Conservation (phyloP, 164 flowering plant species). For the Litsea cubeba region DNA sequence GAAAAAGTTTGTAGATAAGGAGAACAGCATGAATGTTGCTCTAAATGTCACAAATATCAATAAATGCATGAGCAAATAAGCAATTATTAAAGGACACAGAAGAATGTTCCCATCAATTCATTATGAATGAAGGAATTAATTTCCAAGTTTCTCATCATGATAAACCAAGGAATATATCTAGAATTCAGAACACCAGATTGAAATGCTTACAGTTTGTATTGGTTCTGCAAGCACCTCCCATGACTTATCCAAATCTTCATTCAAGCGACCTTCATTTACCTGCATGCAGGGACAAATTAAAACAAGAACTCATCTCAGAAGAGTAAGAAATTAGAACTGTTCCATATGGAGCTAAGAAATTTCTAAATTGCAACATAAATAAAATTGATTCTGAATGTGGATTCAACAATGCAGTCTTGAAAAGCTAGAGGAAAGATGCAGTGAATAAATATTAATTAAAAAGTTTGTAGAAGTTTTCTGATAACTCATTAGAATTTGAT, state of each 20-base stretch:
- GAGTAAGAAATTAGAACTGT: neutral
- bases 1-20: neutral
- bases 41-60: neutral
- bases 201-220: conserved; percentile 77
- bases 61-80: neutral
- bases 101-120: neutral
- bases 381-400: too few species aligned
- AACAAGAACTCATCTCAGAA: neutral
- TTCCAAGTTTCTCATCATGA: neutral
- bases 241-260: conserved; percentile 65
- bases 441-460: too few species aligned
- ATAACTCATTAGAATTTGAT: neutral
- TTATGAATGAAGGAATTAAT: neutral
- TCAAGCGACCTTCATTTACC: conserved; percentile 79
- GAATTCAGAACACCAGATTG: neutral
- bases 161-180: neutral
- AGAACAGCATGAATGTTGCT: neutral
- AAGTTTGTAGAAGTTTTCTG: too few species aligned
- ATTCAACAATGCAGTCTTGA: too few species aligned
- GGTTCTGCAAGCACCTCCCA: conserved; percentile 99
- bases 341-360: neutral
- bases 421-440: too few species aligned
- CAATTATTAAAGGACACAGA: neutral
- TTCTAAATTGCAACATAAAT: too few species aligned
- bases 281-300: conserved; percentile 10